These are phyloP conservation scores for Strobilomyces confusus DNA, from an alignment of 768 basidiomycete genomes.

Conservation along the genomic window DNA sequence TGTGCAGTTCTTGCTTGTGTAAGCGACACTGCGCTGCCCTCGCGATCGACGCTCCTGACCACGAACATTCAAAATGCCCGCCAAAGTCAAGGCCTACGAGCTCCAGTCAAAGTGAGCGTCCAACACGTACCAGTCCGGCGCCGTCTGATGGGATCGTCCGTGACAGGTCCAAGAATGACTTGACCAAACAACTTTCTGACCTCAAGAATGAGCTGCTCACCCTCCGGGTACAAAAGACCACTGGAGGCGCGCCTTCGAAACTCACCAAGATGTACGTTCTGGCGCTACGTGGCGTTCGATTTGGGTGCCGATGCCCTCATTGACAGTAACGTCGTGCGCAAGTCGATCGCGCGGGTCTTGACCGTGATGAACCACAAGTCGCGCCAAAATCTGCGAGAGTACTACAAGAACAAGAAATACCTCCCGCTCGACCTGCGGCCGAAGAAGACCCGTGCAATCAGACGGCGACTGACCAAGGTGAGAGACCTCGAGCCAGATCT, in stretches of 20 bases:
- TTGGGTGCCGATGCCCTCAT: not conserved
- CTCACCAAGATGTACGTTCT: constrained; percentile 90
- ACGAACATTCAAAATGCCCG: constrained; percentile 60
- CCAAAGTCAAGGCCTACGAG: constrained; percentile 94
- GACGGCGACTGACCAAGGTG: constrained; percentile 89
- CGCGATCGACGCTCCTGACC: constrained; percentile 32
- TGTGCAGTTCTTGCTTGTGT: constrained; percentile 34
- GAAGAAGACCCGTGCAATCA: constrained; percentile 98
- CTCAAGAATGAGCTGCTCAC: constrained; percentile 92
- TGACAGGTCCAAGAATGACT: constrained; percentile 90
- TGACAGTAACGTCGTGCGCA: constrained; percentile 89
- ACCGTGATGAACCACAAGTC: constrained; percentile 99
- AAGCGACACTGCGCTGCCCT: constrained; percentile 27
- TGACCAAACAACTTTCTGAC: constrained; percentile 88
- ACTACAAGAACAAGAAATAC: constrained; percentile 97
- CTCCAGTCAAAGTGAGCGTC: constrained; percentile 85
- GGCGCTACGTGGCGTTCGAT: not conserved
- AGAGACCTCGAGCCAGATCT: constrained; percentile 21
- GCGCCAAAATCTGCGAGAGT: constrained; percentile 94
- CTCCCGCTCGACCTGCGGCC: constrained; percentile 94
- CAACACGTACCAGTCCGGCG: not conserved
- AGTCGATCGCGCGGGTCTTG: constrained; percentile 96
- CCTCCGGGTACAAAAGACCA: constrained; percentile 97
- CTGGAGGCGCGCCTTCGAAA: constrained; percentile 92
- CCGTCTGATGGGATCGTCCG: constrained; percentile 7